Evolutionary conservation across 257 asterid genomes (phyloP).

Genomic region (Fraxinus americana): DNA sequence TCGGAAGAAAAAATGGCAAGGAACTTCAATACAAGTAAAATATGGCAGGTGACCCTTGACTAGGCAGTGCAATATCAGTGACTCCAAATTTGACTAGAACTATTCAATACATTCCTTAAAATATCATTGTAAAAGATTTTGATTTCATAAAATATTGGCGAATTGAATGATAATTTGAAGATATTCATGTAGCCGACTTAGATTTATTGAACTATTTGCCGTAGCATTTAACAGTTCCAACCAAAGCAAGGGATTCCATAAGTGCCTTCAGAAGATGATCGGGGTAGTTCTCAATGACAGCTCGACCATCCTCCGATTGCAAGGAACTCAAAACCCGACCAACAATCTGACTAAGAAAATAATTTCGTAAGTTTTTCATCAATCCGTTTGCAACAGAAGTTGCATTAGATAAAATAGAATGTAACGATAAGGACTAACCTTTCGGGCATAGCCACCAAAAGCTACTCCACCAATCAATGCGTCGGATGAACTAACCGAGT

Average conservation of each 20-base stretch:
- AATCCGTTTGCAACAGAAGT: neutral
- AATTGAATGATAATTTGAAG: neutral
- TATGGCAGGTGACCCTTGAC: neutral
- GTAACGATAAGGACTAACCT: conserved; percentile 37
- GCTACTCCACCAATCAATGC: conserved; percentile 88
- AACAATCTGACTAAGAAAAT: conserved; percentile 51
- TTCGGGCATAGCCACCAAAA: conserved; percentile 91
- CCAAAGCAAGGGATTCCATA: conserved; percentile 63
- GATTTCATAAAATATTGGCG: neutral
- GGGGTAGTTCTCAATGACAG: conserved; percentile 63
- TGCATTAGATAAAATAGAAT: neutral
- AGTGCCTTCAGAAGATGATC: conserved; percentile 73
- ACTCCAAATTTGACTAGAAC: neutral
- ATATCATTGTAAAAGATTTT: neutral
- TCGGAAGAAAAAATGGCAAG: no score
- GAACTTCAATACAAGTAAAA: no score
- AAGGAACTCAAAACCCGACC: conserved; percentile 62
- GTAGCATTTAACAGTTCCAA: conserved; percentile 78
- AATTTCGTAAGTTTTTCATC: neutral
- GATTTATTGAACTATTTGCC: neutral
- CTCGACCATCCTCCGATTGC: conserved; percentile 52
- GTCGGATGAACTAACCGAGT: conserved; percentile 28
- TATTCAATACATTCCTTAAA: neutral
- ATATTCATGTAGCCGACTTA: neutral
- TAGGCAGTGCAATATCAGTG: neutral